Conservation (phyloP, 108 stramenopile species). For the Aurantiochytrium sp. region DNA sequence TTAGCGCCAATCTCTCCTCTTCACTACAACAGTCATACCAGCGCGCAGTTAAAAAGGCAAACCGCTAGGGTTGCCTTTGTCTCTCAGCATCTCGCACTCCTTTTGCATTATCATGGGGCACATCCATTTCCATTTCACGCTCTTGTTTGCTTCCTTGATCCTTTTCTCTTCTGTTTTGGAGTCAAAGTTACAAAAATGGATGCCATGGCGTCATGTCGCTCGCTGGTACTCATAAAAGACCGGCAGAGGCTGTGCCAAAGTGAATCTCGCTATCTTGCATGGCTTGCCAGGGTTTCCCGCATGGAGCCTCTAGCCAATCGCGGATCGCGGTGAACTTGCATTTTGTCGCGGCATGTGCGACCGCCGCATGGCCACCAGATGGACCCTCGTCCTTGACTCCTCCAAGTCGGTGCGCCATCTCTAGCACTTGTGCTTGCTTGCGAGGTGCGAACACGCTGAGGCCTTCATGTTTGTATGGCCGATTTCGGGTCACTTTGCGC, state of each 20-base stretch:
- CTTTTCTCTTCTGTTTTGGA: neutral
- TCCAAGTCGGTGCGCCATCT: neutral
- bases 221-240: too few species aligned
- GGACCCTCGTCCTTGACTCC: neutral
- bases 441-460: neutral
- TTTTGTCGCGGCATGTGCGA: too few species aligned
- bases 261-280: too few species aligned
- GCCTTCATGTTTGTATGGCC: neutral
- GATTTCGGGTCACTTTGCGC: neutral
- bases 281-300: too few species aligned
- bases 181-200: neutral
- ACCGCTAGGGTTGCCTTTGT: neutral
- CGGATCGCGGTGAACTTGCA: too few species aligned
- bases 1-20: neutral
- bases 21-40: neutral
- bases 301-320: too few species aligned
- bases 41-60: neutral
- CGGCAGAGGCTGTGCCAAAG: too few species aligned
- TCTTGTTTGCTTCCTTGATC: neutral
- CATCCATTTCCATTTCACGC: neutral
- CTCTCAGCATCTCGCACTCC: neutral
- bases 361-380: neutral
- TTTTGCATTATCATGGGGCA: neutral
- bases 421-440: neutral
- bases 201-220: too few species aligned